Evolutionary conservation across 2,329 filamentous ascomycete genomes (phyloP).

Genomic region (Scedosporium aurantiacum): DNA sequence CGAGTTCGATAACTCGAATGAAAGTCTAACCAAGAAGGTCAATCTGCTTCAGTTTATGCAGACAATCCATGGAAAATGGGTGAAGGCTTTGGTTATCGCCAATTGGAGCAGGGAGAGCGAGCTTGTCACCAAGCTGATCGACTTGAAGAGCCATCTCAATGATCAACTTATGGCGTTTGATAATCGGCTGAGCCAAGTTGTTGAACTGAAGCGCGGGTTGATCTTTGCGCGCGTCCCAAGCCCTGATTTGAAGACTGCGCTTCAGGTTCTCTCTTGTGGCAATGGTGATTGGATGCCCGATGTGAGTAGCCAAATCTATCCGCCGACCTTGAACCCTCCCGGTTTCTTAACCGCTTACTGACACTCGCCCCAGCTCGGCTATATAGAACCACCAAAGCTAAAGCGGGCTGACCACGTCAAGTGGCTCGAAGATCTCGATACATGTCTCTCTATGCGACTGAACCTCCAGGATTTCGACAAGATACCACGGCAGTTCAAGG

Average conservation of each 20-base stretch:
- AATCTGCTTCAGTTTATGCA: slow-evolving; percentile 67
- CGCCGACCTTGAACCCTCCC: neutral
- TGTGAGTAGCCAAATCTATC: slow-evolving; percentile 31
- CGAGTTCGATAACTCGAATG: slow-evolving; percentile 41
- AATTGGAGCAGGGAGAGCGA: slow-evolving; percentile 78
- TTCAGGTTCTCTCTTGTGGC: slow-evolving; percentile 73
- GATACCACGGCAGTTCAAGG: slow-evolving; percentile 61
- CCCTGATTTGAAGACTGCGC: slow-evolving; percentile 80
- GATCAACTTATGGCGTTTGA: slow-evolving; percentile 50
- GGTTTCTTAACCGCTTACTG: slow-evolving; percentile 21
- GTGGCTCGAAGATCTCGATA: slow-evolving; percentile 72
- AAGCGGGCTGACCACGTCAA: slow-evolving; percentile 61
- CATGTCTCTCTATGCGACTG: slow-evolving; percentile 69
- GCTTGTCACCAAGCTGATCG: slow-evolving; percentile 77
- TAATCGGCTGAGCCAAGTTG: slow-evolving; percentile 49
- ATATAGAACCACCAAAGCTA: slow-evolving; percentile 62
- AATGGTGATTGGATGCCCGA: slow-evolving; percentile 70
- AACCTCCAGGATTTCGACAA: slow-evolving; percentile 72
- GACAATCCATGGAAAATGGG: slow-evolving; percentile 73
- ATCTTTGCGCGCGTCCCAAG: slow-evolving; percentile 67
- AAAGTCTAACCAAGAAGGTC: slow-evolving; percentile 67
- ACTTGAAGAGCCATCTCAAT: slow-evolving; percentile 67
- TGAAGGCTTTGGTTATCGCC: slow-evolving; percentile 81
- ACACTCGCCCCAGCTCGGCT: slow-evolving; percentile 47
- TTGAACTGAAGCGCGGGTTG: slow-evolving; percentile 63